Evolutionary conservation across 768 basidiomycete species (phyloP), one percentile per base, ranked within the genome.

Genomic region (Leccinum ochraceum): DNA sequence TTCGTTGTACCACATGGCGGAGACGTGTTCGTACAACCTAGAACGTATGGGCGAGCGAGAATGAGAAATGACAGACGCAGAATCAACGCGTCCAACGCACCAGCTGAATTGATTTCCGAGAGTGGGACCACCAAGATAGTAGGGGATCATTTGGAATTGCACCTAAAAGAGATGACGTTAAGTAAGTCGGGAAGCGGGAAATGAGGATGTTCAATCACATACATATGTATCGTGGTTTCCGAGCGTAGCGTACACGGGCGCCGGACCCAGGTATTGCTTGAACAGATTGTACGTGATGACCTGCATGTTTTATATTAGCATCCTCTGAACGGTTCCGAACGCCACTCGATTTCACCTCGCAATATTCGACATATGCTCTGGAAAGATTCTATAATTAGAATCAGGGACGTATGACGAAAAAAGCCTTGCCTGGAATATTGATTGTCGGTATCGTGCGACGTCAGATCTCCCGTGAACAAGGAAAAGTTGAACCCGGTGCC

Each of bases 211-310:
- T 42, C 14, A 51, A 48, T 20, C 62, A 88, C 85, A 72, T 61
- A 88, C 85, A 72, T 89, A 89, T 54, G 79, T 85, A 67, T 91
- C 89, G 63, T 90, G 89, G 69, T 91, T 91, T 6, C 89, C 89
- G 4, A 90, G 75, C 1, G 86, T 82, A 10, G 86, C 82, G 61
- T 89, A 90, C 1, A 90, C 80, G 17, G 89, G 88, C 0, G 86
- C 83, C 5, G 81, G 77, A 16, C 84, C 84, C 34, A 90, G 76
- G 61, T 78, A 78, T 26, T 74, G 71, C 69, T 80, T 86, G 73
- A 89, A 81, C 22, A 90, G 76, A 62, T 84, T 83, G 69, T 86
- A 90, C 20, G 87, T 54, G 0, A 86, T 67, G 0, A 85, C 77
- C 86, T 88, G 24, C 24, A 59, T 3, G 2, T 4, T 32, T 26